Evolutionary conservation across 1,284 basidiomycete genomes (phyloP).

Genomic region (Anthracocystis walkeri): DNA sequence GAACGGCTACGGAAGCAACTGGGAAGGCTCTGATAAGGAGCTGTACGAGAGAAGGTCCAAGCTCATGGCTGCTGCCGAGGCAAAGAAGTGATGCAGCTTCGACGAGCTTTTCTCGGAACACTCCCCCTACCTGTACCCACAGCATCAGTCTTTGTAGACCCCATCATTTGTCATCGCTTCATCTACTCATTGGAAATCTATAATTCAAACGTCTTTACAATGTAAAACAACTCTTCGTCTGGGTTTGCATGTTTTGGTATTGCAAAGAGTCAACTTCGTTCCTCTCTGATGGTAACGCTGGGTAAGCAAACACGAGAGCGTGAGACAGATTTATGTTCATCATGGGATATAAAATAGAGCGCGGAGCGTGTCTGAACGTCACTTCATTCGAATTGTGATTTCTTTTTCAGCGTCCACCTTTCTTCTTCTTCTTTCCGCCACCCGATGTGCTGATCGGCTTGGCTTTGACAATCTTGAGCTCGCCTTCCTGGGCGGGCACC

Average conservation of each 20-base stretch:
- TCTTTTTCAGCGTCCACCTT: constrained; percentile 26
- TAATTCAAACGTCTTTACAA: too few relatives aligned
- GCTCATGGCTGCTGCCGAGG: constrained; percentile 20
- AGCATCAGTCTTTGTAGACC: background rate
- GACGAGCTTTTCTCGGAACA: background rate
- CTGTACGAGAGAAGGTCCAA: constrained; percentile 37
- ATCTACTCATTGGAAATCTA: too few relatives aligned
- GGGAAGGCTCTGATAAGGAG: constrained; percentile 54
- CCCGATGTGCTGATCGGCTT: constrained; percentile 26
- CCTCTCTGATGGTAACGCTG: background rate
- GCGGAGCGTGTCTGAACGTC: background rate
- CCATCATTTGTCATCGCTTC: background rate
- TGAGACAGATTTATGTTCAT: background rate
- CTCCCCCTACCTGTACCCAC: too few relatives aligned
- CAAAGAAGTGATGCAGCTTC: constrained; percentile 11
- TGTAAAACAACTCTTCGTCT: background rate
- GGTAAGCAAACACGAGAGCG: background rate
- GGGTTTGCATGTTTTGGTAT: background rate
- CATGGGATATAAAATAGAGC: constrained; percentile 2
- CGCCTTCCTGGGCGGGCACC: background rate
- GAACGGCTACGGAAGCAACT: constrained; percentile 64
- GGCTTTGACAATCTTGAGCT: background rate
- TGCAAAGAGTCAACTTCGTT: background rate
- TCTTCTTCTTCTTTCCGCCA: constrained; percentile 42
- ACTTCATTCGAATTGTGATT: background rate